Evolutionary conservation across 495 filamentous ascomycete genomes (phyloP).

Genomic region (Xylaria nigripes): DNA sequence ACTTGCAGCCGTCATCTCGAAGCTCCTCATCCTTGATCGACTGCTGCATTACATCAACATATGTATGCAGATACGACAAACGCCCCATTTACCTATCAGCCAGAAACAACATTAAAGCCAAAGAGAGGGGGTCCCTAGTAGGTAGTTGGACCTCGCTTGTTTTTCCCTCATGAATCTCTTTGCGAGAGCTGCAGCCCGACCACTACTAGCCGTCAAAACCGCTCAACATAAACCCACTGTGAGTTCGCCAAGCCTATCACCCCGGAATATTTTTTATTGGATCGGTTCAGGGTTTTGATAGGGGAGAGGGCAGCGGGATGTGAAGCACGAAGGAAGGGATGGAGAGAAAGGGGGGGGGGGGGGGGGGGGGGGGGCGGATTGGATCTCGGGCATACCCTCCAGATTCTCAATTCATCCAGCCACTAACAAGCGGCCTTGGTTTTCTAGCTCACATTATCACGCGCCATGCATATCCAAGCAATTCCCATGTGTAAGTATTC

Average conservation of each 20-base stretch:
- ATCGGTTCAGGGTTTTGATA: background rate
- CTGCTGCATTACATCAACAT: conserved; percentile 2
- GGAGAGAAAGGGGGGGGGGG: no score
- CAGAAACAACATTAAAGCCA: background rate
- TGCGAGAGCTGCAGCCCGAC: conserved; percentile 14
- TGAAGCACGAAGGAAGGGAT: background rate
- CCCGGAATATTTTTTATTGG: background rate
- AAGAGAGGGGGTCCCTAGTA: background rate
- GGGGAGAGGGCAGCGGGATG: background rate
- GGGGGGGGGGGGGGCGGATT: background rate
- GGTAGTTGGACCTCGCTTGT: background rate
- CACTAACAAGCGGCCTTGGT: conserved; percentile 3
- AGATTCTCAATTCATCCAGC: conserved; percentile 6
- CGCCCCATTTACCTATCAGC: background rate
- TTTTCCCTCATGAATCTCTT: conserved; percentile 22
- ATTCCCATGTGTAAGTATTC: conserved; percentile 90
- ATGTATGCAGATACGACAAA: conserved; percentile 5
- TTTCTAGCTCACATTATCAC: conserved; percentile 28
- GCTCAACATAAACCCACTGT: conserved; percentile 24
- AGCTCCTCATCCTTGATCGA: background rate
- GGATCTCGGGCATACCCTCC: background rate
- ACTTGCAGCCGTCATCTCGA: conserved; percentile 12
- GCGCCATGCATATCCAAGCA: conserved; percentile 87
- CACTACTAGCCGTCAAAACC: conserved; percentile 14
- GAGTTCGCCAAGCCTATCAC: conserved; percentile 10